Base-by-base conservation (phyloP, 2,329 filamentous ascomycete species). In the Aspergillus ustus region DNA sequence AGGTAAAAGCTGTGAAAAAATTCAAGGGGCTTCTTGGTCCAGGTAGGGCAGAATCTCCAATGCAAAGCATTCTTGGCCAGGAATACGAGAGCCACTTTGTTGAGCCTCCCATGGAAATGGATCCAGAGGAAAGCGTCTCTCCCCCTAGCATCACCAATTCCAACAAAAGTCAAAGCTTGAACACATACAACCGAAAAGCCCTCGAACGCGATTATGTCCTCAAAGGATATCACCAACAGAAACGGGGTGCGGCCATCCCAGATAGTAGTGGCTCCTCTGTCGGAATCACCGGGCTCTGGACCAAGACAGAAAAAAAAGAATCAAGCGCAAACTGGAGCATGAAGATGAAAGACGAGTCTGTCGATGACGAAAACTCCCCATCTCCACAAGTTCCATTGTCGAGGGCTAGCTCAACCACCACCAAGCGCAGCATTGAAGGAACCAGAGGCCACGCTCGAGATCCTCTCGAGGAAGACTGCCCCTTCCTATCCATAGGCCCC, bases 1-100 rank as follows among this genome's bases (percentile, higher is more conserved):
- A 92, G 89, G 91, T 98, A 83, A 95, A 92, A 85, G 95, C 93
- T 4, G 94, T 96, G 45, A 89, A 90, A 65, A 91, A 90, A 61
- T 97, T 98, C 82, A 97, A 96, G 75, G 81, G 85, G 54, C 82
- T 96, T 8, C 79, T 95, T 31, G 82, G 86, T 65, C 80, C 82
- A 60, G 84, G 83, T 63, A 81, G 84, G 68, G 80, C 68, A 50
- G 69, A 84, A 5, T 68, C 72, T 13, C 78, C 82, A 29, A 81
- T 89, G 69, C 83, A 87, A 62, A 85, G 84, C 48, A 85, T 89
- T 34, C 80, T 90, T 19, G 87, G 86, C 4, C 80, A 82, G 59
- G 83, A 84, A 34, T 81, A 73, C 54, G 75, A 78, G 45, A 66
- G 84, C 15, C 81, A 84, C 53, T 83, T 87, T 52, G 85, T 87